Evolutionary conservation across 1,284 basidiomycete species (phyloP).

Genomic region (Austroboletus olivaceoglutinosus): DNA sequence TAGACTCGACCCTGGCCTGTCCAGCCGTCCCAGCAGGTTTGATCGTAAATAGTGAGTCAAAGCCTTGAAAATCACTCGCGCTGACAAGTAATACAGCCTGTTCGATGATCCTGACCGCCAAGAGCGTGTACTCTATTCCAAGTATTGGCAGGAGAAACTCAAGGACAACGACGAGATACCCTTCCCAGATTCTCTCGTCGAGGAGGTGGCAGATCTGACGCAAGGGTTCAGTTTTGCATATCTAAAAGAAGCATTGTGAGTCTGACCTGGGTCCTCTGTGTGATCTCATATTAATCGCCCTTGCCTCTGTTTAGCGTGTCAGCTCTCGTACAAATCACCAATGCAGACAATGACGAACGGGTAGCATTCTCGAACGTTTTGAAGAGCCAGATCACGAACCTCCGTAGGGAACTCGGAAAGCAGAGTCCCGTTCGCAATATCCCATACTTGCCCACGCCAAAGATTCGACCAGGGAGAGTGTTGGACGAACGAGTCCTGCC

Average conservation of each 20-base stretch:
- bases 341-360: conserved; percentile 45
- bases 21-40: conserved; percentile 75
- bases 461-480: neutral
- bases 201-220: conserved; percentile 59
- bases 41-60: conserved; percentile 76
- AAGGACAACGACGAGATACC: conserved; percentile 54
- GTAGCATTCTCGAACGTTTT: conserved; percentile 50
- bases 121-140: conserved; percentile 63
- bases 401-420: conserved; percentile 60
- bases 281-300: neutral
- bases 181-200: conserved; percentile 63
- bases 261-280: conserved; percentile 12
- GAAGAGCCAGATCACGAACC: conserved; percentile 54
- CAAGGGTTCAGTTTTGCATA: conserved; percentile 77
- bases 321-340: conserved; percentile 56
- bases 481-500: neutral
- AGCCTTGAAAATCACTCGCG: neutral
- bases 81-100: conserved; percentile 36
- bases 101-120: conserved; percentile 65
- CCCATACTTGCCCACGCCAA: neutral
- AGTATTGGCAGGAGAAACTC: conserved; percentile 79
- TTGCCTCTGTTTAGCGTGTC: conserved; percentile 49
- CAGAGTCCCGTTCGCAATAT: neutral
- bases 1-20: conserved; percentile 70
- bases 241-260: conserved; percentile 81